These are phyloP conservation scores for Pulveroboletus ravenelii DNA, from an alignment of 768 basidiomycete species.

Conservation along the genomic window DNA sequence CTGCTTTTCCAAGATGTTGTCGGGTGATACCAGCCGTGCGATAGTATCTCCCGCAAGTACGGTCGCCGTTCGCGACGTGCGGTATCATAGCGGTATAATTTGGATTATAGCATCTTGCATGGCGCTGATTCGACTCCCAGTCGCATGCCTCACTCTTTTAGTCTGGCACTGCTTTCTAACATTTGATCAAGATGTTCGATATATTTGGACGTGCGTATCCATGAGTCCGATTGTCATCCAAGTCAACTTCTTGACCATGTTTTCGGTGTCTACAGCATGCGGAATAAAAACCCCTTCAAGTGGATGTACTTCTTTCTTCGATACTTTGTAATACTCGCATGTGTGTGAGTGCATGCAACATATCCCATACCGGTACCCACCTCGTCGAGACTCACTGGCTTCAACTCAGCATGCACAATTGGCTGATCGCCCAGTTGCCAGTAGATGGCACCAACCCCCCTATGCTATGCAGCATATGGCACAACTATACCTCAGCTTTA, in stretches of 20 bases:
- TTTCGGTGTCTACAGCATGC: conserved; percentile 15
- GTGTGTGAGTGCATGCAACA: conserved; percentile 12
- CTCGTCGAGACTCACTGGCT: neutral
- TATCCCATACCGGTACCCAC: neutral
- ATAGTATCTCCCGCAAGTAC: neutral
- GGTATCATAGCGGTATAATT: conserved; percentile 1
- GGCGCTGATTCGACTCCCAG: conserved; percentile 3
- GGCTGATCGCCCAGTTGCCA: conserved; percentile 1
- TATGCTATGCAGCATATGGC: conserved; percentile 8
- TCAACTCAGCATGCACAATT: conserved; percentile 9
- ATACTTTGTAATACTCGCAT: conserved; percentile 7
- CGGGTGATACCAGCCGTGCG: neutral
- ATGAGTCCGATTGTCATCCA: neutral
- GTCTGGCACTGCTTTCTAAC: conserved; percentile 11
- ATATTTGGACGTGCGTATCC: conserved; percentile 20
- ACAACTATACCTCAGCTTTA: neutral
- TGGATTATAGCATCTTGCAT: no score
- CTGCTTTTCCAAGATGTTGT: neutral
- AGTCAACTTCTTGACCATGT: neutral
- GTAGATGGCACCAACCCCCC: conserved; percentile 6
- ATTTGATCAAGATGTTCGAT: conserved; percentile 15
- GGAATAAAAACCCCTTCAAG: conserved; percentile 2
- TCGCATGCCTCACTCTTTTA: conserved; percentile 8
- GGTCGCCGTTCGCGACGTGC: conserved; percentile 3
- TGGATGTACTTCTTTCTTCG: no score